phyloP scores from a whole-genome alignment of 73 alveolate species.

The Loxodes magnus region DNA sequence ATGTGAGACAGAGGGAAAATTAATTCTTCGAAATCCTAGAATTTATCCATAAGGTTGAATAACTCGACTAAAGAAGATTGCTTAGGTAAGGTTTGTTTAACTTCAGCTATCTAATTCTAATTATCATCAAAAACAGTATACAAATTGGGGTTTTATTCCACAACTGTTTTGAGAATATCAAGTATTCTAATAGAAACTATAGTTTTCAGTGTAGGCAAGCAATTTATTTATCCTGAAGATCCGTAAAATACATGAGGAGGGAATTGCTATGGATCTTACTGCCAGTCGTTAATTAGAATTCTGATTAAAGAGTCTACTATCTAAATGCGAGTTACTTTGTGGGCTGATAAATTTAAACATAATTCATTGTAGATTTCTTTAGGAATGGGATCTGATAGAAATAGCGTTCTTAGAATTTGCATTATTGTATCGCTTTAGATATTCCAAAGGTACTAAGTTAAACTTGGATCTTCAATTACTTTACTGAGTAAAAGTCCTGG shows the following conservation, averaged over 20 bases:
- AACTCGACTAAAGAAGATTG: too few relatives aligned
- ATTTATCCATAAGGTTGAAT: too few relatives aligned
- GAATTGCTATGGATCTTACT: not conserved
- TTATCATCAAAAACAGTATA: too few relatives aligned
- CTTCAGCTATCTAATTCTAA: too few relatives aligned
- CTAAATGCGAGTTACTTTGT: not conserved
- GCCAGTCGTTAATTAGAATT: not conserved
- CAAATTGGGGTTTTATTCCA: constrained; percentile 1
- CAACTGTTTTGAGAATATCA: not conserved
- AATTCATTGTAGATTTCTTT: not conserved
- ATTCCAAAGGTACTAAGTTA: too few relatives aligned
- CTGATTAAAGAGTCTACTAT: not conserved
- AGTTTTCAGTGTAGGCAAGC: constrained; percentile 3
- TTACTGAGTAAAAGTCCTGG: too few relatives aligned
- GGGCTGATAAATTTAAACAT: not conserved
- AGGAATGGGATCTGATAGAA: not conserved
- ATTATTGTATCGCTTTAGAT: too few relatives aligned
- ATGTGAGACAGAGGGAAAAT: too few relatives aligned
- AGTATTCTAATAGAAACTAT: constrained; percentile 7
- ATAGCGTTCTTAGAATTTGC: not conserved
- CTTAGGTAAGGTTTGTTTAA: too few relatives aligned
- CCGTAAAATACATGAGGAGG: not conserved
- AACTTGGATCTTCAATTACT: too few relatives aligned
- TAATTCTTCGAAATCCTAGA: too few relatives aligned
- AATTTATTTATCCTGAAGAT: not conserved